Percentiles rank a stretch among this genome's conserved stretches.
Conservation (phyloP, 176 grass and related monocot genomes). For the Microstegium vimineum region DNA sequence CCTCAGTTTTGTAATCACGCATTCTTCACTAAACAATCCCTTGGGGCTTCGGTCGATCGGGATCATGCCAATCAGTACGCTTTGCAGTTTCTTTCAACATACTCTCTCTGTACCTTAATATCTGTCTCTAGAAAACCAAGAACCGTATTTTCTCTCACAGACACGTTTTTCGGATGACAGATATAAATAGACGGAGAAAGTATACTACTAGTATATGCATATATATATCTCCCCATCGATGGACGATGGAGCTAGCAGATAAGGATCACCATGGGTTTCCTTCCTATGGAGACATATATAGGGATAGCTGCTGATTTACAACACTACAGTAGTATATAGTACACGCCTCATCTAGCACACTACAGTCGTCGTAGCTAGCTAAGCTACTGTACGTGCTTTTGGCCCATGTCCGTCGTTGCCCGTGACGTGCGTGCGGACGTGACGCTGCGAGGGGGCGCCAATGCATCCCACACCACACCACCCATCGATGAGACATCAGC, state of each 20-base stretch:
- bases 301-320: too few species aligned
- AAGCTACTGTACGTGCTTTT: neutral
- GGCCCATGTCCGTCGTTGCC: slow-evolving; percentile 17
- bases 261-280: neutral
- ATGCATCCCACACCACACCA: slow-evolving; percentile 22
- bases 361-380: neutral
- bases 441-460: slow-evolving; percentile 11
- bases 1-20: neutral
- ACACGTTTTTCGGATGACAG: too few species aligned
- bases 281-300: neutral
- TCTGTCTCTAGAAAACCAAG: too few species aligned
- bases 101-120: too few species aligned
- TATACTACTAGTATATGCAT: too few species aligned
- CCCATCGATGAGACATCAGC: neutral
- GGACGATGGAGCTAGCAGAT: neutral
- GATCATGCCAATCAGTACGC: neutral
- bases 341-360: neutral
- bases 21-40: neutral
- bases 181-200: too few species aligned
- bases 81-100: neutral
- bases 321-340: too few species aligned
- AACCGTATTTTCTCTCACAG: too few species aligned
- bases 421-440: slow-evolving; percentile 37
- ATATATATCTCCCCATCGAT: too few species aligned
- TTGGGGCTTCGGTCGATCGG: neutral